phyloP scores from a whole-genome alignment of 306 rosid species.

The Medicago lupulina region DNA sequence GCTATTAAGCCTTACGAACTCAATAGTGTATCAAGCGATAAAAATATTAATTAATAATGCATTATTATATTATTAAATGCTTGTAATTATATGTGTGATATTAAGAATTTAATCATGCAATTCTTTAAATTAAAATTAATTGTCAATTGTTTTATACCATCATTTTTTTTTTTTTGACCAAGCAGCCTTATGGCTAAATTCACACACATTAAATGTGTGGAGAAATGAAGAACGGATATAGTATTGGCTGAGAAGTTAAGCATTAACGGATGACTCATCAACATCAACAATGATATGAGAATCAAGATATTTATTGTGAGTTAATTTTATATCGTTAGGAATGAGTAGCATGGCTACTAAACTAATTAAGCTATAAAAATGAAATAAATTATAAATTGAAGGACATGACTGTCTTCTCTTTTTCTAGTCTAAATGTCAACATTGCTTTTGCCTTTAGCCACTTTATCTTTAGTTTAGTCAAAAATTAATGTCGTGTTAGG shows the following conservation, averaged over 20 bases:
- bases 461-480: slow-evolving; percentile 50
- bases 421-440: slow-evolving; percentile 47
- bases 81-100: no score
- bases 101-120: no score
- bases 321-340: slow-evolving; percentile 13
- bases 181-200: no score
- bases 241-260: slow-evolving; percentile 25
- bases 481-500: slow-evolving; percentile 49
- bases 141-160: no score
- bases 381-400: slow-evolving; percentile 22
- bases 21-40: no score
- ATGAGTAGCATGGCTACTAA: slow-evolving; percentile 20
- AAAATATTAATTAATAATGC: no score
- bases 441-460: slow-evolving; percentile 39
- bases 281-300: slow-evolving; percentile 26
- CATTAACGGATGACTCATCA: slow-evolving; percentile 42
- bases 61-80: no score
- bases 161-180: no score
- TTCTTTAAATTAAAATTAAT: no score
- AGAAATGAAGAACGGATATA: no score
- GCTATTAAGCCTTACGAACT: no score
- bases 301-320: not conserved
- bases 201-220: no score
- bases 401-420: slow-evolving; percentile 38
- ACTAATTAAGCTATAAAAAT: slow-evolving; percentile 3